Evolutionary conservation across 2,329 filamentous ascomycete genomes (phyloP).

Genomic region (Alternaria sp.): DNA sequence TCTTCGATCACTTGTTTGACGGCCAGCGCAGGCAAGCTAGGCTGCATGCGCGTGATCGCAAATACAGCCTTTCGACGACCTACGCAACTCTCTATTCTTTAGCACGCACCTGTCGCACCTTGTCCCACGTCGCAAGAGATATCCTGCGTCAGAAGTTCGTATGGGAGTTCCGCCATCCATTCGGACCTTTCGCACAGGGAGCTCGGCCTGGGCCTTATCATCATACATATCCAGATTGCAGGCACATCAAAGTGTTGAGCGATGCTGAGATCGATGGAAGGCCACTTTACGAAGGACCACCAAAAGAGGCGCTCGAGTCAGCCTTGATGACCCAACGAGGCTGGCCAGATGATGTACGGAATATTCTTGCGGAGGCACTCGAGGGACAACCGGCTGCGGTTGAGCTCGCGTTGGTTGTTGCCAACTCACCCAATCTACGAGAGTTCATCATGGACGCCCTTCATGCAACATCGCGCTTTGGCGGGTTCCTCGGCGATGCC

Average conservation of each 20-base stretch:
- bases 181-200: background rate
- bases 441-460: background rate
- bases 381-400: no score
- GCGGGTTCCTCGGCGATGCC: no score
- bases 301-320: background rate
- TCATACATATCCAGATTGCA: background rate
- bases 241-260: background rate
- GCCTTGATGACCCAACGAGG: background rate
- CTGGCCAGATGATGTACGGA: background rate
- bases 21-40: background rate
- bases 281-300: background rate
- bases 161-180: background rate
- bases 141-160: background rate
- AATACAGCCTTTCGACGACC: background rate
- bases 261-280: background rate
- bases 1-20: background rate
- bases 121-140: background rate
- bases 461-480: no score
- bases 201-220: background rate
- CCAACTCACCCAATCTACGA: background rate
- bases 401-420: background rate
- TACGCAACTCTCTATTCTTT: background rate
- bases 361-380: no score
- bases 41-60: background rate
- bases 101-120: background rate